These are phyloP conservation scores for Dacryopinax spathularia DNA, from an alignment of 768 basidiomycete species.

Conservation along the genomic window DNA sequence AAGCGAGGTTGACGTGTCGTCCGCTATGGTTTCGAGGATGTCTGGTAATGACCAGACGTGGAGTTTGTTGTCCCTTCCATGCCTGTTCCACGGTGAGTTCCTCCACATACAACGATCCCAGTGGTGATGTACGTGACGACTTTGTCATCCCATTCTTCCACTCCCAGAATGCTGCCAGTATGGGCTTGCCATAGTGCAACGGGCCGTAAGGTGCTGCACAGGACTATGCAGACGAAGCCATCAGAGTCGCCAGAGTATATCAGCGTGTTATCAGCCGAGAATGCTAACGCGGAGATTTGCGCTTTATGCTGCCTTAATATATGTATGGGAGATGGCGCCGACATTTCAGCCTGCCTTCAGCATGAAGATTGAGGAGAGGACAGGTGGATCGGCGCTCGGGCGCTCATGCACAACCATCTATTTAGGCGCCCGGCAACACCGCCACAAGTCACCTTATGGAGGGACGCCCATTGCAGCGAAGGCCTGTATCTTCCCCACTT, in stretches of 20 bases:
- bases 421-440: no score
- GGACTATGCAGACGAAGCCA: constrained; percentile 64
- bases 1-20: constrained; percentile 37
- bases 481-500: no score
- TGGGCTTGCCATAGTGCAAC: constrained; percentile 68
- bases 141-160: constrained; percentile 54
- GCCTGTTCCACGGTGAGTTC: constrained; percentile 30
- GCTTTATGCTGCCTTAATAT: constrained; percentile 59
- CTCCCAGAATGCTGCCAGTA: constrained; percentile 54
- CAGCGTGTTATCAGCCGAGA: constrained; percentile 61
- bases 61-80: constrained; percentile 75
- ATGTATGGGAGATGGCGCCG: constrained; percentile 43
- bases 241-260: constrained; percentile 76
- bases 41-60: constrained; percentile 52
- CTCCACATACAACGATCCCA: background rate
- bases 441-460: no score
- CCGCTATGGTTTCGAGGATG: constrained; percentile 35
- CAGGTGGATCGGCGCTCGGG: no score
- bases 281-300: constrained; percentile 42
- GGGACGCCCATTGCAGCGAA: no score
- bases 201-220: constrained; percentile 60
- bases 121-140: constrained; percentile 59
- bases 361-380: no score
- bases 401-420: no score
- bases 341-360: no score